These are phyloP conservation scores for Lophiotrema nucula DNA, from an alignment of 495 filamentous ascomycete species.

Conservation along the genomic window DNA sequence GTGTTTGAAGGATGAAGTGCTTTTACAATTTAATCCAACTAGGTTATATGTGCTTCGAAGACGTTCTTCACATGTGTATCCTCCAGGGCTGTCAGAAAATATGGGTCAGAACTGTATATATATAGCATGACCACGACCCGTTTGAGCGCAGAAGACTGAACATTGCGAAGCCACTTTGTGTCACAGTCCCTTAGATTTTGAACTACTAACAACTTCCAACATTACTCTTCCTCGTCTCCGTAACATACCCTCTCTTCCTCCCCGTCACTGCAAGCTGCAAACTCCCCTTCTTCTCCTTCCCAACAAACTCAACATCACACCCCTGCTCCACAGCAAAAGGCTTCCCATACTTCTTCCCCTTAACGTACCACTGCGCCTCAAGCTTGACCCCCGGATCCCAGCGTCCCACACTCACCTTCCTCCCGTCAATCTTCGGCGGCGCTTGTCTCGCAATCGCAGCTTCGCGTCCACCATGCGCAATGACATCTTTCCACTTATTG, in stretches of 20 bases:
- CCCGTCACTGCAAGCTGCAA: constrained; percentile 20
- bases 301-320: neutral
- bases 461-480: constrained; percentile 18
- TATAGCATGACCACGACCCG: no score
- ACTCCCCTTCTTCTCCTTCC: neutral
- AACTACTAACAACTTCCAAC: neutral
- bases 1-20: no score
- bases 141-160: no score
- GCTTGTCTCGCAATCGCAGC: constrained; percentile 25
- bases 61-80: no score
- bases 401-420: constrained; percentile 9
- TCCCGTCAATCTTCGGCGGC: constrained; percentile 4
- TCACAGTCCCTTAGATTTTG: no score
- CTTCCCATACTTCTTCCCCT: constrained; percentile 8
- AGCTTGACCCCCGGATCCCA: constrained; percentile 32
- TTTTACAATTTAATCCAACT: no score
- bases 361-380: constrained; percentile 27
- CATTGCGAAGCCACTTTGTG: no score
- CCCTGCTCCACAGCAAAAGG: constrained; percentile 21
- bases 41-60: no score
- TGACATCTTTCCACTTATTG: constrained; percentile 23
- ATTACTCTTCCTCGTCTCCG: constrained; percentile 19
- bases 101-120: no score
- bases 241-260: constrained; percentile 16
- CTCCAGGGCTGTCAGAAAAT: no score